Evolutionary conservation across 2,329 filamentous ascomycete species (phyloP).

Genomic region (Xylariaceae sp.): DNA sequence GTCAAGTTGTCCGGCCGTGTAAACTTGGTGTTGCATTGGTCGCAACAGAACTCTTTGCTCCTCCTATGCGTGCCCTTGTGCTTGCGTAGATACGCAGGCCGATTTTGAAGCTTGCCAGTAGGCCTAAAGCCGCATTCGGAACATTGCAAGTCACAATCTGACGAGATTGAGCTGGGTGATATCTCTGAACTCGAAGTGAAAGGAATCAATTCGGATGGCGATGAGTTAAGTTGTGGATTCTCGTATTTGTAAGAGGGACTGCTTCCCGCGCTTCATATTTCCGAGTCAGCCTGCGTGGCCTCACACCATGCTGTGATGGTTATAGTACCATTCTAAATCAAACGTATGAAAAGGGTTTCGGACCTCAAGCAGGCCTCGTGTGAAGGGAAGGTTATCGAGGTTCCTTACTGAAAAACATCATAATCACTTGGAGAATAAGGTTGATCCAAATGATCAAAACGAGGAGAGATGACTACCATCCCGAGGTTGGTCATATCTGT

Average conservation of each 20-base stretch:
- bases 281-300: too few relatives aligned
- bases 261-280: too few relatives aligned
- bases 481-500: not conserved
- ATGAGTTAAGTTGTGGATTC: not conserved
- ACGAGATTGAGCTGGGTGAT: not conserved
- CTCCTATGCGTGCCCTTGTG: not conserved
- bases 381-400: too few relatives aligned
- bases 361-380: too few relatives aligned
- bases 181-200: not conserved
- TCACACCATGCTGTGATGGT: too few relatives aligned
- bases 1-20: constrained; percentile 10
- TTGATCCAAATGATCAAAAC: not conserved
- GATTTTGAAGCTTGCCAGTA: not conserved
- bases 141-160: not conserved
- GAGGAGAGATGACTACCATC: not conserved
- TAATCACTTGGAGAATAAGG: not conserved
- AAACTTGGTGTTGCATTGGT: not conserved
- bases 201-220: not conserved
- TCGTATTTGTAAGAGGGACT: too few relatives aligned
- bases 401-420: too few relatives aligned
- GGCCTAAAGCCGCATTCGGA: not conserved
- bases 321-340: too few relatives aligned
- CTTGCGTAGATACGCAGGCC: constrained; percentile 7
- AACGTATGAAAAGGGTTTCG: too few relatives aligned
- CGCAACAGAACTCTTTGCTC: not conserved